These are phyloP conservation scores for Glycyrrhiza uralensis DNA, from an alignment of 306 rosid species.

Conservation along the genomic window DNA sequence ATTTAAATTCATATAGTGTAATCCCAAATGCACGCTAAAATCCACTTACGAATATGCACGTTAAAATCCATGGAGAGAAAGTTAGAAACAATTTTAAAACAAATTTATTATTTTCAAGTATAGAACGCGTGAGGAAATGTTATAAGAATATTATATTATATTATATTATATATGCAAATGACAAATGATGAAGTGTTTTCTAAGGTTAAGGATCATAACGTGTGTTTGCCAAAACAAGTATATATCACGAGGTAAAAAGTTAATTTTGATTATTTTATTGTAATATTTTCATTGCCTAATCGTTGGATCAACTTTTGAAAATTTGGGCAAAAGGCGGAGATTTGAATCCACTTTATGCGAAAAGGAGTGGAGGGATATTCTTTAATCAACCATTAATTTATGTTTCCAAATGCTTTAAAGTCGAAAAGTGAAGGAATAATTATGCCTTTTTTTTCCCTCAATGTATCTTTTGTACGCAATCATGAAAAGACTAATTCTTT, in stretches of 20 bases:
- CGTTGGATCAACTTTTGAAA: conserved; percentile 28
- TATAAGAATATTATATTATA: too few species aligned
- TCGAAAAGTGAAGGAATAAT: conserved; percentile 29
- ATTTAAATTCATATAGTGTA: too few species aligned
- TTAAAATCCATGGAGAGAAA: too few species aligned
- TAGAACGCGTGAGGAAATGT: too few species aligned
- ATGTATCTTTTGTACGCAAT: too few species aligned
- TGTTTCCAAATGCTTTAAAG: conserved; percentile 4
- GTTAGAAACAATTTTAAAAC: too few species aligned
- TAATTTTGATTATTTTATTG: not conserved
- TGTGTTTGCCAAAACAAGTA: not conserved
- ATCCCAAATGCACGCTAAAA: too few species aligned
- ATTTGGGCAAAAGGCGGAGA: not conserved
- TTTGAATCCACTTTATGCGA: conserved; percentile 19
- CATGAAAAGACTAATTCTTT: too few species aligned
- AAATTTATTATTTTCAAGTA: too few species aligned
- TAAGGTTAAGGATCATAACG: not conserved
- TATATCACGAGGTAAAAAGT: not conserved
- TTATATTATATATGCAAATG: too few species aligned
- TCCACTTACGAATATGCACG: too few species aligned
- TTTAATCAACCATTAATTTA: conserved; percentile 22
- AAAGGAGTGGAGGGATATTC: conserved; percentile 18
- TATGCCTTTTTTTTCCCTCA: too few species aligned
- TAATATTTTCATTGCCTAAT: not conserved
- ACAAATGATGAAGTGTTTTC: not conserved